A percentile compares a stretch with the other conserved stretches of the same genome.
Evolutionary conservation across 768 basidiomycete species (phyloP).

Genomic region (Mycena alexandri): DNA sequence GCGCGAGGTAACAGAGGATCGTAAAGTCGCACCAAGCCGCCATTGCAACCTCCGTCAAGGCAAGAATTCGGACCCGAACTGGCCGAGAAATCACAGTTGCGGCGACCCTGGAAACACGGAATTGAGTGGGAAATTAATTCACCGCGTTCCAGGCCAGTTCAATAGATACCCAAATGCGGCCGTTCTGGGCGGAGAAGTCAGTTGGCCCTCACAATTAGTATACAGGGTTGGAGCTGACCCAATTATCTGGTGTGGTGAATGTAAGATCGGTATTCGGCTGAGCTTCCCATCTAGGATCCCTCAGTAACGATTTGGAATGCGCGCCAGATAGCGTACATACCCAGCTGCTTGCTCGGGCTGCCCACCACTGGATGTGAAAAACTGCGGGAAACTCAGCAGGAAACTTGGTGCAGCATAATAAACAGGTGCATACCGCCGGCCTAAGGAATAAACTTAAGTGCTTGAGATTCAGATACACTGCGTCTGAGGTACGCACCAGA

Average conservation of each 20-base stretch:
- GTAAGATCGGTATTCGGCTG: constrained; percentile 14
- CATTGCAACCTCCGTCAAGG: constrained; percentile 24
- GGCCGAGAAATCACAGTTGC: constrained; percentile 26
- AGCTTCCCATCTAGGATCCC: constrained; percentile 21
- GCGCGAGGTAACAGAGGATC: background rate
- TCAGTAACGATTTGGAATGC: background rate
- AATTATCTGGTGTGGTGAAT: constrained; percentile 13
- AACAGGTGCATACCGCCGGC: constrained; percentile 21
- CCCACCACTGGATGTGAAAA: constrained; percentile 18
- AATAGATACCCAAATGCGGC: constrained; percentile 22
- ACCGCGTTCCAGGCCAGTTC: background rate
- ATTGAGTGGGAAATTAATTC: constrained; percentile 3
- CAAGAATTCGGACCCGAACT: constrained; percentile 18
- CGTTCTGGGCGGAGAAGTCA: constrained; percentile 7
- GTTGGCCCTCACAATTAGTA: background rate
- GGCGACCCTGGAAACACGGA: constrained; percentile 12
- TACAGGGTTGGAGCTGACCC: constrained; percentile 4
- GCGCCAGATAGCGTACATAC: background rate
- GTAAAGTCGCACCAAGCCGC: constrained; percentile 19
- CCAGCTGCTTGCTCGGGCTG: constrained; percentile 19
- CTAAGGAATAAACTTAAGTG: constrained; percentile 7
- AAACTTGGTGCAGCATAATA: background rate
- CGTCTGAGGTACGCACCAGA: constrained; percentile 18
- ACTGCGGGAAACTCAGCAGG: constrained; percentile 2
- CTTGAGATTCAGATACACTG: background rate